Conservation (phyloP, 164 flowering plant genomes). For the Magnolia changhungtana region DNA sequence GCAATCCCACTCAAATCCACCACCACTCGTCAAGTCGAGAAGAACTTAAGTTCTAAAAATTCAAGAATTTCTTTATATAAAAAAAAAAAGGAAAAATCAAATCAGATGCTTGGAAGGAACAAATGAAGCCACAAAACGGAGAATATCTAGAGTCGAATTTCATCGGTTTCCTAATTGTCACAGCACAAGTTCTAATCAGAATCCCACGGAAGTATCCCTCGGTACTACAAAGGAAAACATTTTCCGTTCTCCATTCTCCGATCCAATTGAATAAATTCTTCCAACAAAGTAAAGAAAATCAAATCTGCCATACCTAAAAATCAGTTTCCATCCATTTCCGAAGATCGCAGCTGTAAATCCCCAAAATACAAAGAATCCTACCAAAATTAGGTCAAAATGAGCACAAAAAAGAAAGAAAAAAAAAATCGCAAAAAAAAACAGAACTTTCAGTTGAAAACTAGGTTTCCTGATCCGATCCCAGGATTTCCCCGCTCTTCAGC, state of each 20-base stretch:
- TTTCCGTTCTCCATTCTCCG: neutral
- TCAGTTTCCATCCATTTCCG: neutral
- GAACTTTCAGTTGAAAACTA: conserved; percentile 6
- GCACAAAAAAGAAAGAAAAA: neutral
- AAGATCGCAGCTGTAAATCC: neutral
- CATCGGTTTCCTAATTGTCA: neutral
- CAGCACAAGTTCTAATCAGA: neutral
- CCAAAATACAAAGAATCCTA: neutral
- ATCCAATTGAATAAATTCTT: neutral
- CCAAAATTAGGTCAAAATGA: neutral
- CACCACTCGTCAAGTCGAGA: no score
- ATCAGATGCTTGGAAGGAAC: no score
- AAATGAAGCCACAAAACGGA: no score
- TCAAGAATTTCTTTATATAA: no score
- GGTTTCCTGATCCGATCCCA: neutral
- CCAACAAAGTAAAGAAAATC: neutral
- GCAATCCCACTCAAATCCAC: no score
- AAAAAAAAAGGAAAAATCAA: no score
- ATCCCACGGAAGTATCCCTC: neutral
- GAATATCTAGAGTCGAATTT: no score
- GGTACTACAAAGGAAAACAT: neutral
- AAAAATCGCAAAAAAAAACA: conserved; percentile 3
- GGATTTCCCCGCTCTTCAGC: conserved; percentile 3
- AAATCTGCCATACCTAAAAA: neutral
- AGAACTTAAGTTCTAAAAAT: no score